These are phyloP conservation scores for Tanacetum coccineum DNA, from an alignment of 129 eudicot species.

Conservation along the genomic window DNA sequence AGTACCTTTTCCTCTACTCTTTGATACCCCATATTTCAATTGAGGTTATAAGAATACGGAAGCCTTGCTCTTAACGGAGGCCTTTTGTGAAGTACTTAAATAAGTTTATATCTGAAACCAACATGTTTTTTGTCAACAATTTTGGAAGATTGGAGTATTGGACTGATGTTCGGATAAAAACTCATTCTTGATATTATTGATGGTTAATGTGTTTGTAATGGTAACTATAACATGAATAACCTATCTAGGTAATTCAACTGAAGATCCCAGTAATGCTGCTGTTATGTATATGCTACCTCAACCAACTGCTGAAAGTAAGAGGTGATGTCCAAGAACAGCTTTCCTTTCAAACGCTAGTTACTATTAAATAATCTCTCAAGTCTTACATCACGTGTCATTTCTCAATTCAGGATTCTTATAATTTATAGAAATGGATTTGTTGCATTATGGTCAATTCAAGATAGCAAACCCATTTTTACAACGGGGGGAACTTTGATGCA, in stretches of 20 bases:
- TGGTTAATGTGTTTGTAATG: too few relatives aligned
- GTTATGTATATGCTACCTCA: conserved; percentile 78
- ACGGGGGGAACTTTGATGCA: conserved; percentile 53
- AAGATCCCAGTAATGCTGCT: conserved; percentile 44
- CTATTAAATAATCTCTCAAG: conserved; percentile 14
- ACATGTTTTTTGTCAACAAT: too few relatives aligned
- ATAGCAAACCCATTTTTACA: conserved; percentile 67
- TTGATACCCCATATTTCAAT: too few relatives aligned
- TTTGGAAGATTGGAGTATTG: too few relatives aligned
- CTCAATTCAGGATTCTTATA: conserved; percentile 68
- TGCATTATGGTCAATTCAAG: conserved; percentile 72
- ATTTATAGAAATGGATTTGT: conserved; percentile 66
- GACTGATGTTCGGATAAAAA: too few relatives aligned
- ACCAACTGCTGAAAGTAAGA: conserved; percentile 79
- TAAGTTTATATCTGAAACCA: too few relatives aligned
- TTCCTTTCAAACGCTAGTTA: conserved; percentile 1
- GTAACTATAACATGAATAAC: not conserved
- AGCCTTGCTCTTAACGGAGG: too few relatives aligned
- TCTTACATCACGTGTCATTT: conserved; percentile 19
- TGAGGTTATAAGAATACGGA: too few relatives aligned
- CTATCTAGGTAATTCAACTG: conserved; percentile 47
- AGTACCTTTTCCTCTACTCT: too few relatives aligned
- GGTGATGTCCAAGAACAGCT: conserved; percentile 38
- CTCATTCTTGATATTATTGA: too few relatives aligned
- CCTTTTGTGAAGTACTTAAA: too few relatives aligned